Percentiles rank a stretch among this genome's conserved stretches.
Conservation (phyloP, 2,329 filamentous ascomycete species). For the Epicoccum nigrum region DNA sequence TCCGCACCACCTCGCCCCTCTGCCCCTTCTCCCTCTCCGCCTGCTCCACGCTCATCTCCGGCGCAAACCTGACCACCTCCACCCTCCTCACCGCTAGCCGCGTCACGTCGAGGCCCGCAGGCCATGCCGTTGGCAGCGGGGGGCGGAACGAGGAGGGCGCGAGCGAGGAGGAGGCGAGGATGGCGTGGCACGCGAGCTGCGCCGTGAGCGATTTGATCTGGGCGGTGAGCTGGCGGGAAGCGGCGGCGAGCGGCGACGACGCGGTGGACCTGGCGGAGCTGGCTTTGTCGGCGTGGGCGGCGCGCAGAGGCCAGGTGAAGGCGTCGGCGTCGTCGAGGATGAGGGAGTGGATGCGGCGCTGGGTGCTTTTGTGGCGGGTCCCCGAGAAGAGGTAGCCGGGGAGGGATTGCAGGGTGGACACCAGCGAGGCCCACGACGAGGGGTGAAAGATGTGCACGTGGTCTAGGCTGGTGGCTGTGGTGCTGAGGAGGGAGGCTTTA, state of each 20-base stretch:
- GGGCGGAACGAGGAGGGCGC: constrained; percentile 20
- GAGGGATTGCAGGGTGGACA: constrained; percentile 57
- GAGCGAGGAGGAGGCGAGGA: constrained; percentile 26
- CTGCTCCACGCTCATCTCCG: constrained; percentile 47
- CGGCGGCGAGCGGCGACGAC: constrained; percentile 9
- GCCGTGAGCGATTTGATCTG: constrained; percentile 16
- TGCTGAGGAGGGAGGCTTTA: constrained; percentile 3
- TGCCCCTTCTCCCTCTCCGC: constrained; percentile 43
- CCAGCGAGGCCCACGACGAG: constrained; percentile 56
- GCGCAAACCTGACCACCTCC: constrained; percentile 45
- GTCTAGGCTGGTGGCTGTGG: constrained; percentile 51
- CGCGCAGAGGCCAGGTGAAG: constrained; percentile 47
- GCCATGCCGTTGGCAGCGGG: constrained; percentile 39
- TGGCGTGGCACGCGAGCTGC: constrained; percentile 16
- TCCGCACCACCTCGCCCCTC: constrained; percentile 46
- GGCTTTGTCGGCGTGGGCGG: background rate
- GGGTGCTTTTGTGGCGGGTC: constrained; percentile 56
- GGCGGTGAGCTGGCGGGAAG: constrained; percentile 25
- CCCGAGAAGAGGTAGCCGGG: constrained; percentile 58
- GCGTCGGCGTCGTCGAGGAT: constrained; percentile 61
- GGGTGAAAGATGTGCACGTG: constrained; percentile 67
- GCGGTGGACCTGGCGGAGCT: background rate
- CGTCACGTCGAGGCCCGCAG: constrained; percentile 29
- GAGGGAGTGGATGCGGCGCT: constrained; percentile 56
- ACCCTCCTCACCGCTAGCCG: constrained; percentile 44